Evolutionary conservation across 73 alveolate genomes (phyloP).

Genomic region (Tetrahymena thermophila): DNA sequence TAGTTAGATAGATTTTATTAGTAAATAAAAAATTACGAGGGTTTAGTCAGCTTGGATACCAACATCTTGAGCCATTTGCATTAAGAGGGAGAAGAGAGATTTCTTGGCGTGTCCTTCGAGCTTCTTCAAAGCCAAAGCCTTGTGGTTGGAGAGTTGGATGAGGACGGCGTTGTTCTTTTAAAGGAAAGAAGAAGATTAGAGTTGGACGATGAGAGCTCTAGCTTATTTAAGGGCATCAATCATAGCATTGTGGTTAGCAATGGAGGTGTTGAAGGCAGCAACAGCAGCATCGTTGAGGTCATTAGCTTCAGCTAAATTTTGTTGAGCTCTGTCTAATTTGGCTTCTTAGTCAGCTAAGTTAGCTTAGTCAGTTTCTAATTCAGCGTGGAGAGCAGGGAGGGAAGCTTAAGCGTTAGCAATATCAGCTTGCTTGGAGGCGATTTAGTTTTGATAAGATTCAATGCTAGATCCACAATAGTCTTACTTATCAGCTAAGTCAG

Average conservation of each 20-base stretch:
- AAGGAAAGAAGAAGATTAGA: neutral
- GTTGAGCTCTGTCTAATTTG: neutral
- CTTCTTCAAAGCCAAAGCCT: neutral
- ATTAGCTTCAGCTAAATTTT: neutral
- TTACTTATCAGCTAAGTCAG: neutral
- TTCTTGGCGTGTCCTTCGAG: neutral
- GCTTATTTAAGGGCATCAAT: neutral
- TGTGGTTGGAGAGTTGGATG: neutral
- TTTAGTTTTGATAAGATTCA: neutral
- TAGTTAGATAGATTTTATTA: too few relatives aligned
- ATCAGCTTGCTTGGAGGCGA: conserved; percentile 1
- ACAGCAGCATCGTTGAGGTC: neutral
- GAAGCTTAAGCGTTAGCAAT: neutral
- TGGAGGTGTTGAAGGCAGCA: neutral
- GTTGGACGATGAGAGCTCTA: neutral
- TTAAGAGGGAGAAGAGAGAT: neutral
- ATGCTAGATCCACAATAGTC: neutral
- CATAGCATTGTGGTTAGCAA: neutral
- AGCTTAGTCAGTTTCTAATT: neutral
- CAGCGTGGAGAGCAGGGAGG: neutral
- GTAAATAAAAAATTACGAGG: neutral
- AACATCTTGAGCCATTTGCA: neutral
- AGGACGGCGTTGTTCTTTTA: neutral
- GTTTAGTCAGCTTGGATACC: neutral
- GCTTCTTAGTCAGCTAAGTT: neutral